Evolutionary conservation across 176 grass and related monocot species (phyloP).

Genomic region (Carex pumila): DNA sequence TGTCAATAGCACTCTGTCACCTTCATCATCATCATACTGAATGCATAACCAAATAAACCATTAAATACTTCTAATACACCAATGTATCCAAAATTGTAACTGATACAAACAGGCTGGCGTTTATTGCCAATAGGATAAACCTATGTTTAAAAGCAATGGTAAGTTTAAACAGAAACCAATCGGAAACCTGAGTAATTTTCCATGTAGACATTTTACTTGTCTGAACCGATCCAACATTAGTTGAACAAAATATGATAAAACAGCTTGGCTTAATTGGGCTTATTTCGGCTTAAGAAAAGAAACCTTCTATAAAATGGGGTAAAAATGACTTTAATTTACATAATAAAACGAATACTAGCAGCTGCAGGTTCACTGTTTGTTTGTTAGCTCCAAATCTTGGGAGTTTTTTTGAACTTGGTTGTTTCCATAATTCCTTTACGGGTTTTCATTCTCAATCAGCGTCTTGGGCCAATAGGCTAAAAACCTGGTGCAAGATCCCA

Average conservation of each 20-base stretch:
- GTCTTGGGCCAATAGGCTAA: not conserved
- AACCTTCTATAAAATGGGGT: not conserved
- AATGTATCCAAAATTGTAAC: not conserved
- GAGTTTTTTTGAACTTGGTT: not conserved
- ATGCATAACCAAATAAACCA: conserved; percentile 23
- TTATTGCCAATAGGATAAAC: not conserved
- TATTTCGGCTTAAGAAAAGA: not conserved
- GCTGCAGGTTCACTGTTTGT: not conserved
- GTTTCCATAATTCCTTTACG: not conserved
- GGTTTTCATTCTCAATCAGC: not conserved
- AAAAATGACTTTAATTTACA: not conserved
- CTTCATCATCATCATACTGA: conserved; percentile 97
- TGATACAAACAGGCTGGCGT: not conserved
- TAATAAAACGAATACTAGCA: not conserved
- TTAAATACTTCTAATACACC: not conserved
- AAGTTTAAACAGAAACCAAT: not conserved
- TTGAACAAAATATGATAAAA: not conserved
- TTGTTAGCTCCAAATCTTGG: not conserved
- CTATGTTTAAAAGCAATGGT: not conserved
- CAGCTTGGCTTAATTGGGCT: not conserved
- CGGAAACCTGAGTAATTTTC: not conserved
- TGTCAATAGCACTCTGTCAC: conserved; percentile 69
- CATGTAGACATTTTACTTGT: not conserved
- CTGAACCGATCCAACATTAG: not conserved
- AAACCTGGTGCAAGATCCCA: not conserved